phyloP scores from a whole-genome alignment of 2,329 filamentous ascomycete species.

The Grosmannia huntii region DNA sequence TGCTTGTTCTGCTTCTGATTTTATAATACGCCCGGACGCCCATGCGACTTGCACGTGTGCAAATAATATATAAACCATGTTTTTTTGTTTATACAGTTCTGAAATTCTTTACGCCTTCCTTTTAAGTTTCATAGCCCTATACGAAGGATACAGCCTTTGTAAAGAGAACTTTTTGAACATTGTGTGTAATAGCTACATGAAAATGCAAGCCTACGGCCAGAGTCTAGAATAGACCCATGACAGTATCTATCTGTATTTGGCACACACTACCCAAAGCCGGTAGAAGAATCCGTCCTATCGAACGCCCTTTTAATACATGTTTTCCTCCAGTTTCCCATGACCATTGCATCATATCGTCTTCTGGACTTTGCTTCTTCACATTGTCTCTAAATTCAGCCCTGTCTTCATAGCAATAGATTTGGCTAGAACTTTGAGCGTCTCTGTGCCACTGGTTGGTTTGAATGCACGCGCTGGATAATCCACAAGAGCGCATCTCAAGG shows the following conservation, averaged over 20 bases:
- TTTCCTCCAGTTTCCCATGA: background rate
- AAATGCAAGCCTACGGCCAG: background rate
- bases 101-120: background rate
- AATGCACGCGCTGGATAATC: conserved; percentile 52
- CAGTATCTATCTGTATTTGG: background rate
- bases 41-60: background rate
- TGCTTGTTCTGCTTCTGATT: conserved; percentile 66
- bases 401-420: conserved; percentile 36
- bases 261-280: background rate
- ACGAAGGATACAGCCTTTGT: too few relatives aligned
- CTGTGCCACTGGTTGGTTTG: conserved; percentile 33
- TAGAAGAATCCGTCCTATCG: background rate
- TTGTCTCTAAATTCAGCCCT: conserved; percentile 24
- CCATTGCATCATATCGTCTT: background rate
- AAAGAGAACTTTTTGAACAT: background rate
- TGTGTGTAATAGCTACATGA: background rate
- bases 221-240: background rate
- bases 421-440: conserved; percentile 39
- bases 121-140: background rate
- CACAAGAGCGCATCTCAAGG: conserved; percentile 58
- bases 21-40: conserved; percentile 25
- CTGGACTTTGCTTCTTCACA: background rate
- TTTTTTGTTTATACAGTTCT: background rate
- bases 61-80: background rate
- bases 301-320: background rate